Base-by-base conservation (phyloP, 768 basidiomycete species). In the Pilatotrama ljubarskyi region DNA sequence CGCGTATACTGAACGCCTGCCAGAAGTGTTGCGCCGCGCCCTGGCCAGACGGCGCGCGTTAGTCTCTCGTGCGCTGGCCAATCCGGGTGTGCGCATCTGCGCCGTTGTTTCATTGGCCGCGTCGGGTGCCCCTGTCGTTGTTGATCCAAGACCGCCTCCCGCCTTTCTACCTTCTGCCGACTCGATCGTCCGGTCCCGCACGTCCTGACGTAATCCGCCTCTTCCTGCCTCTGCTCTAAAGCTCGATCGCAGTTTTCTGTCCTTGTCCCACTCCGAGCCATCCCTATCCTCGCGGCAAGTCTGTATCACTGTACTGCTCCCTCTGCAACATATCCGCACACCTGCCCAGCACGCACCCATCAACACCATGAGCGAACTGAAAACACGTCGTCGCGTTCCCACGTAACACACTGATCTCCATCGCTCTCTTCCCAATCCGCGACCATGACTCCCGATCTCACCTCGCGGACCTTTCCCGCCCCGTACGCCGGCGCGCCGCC, bases 121-220 rank as follows among this genome's bases (percentile, higher is more conserved):
- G 40, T 29, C 22, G 48, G 15, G 5, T n/a, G 54, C 48, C 50
- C 49, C 57, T 51, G 49, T 58, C 29, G 51, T 42, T 32, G 47
- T 25, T 47, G 43, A 48, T 48, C 51, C 47, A 41, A 26, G 47
- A 20, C 47, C 48, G 41, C 26, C 46, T 24, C 41, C 50, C 20
- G 32, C 41, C 43, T 43, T 51, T 56, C 52, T 50, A 55, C 55
- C 51, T 62, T 50, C 51, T 52, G 51, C 57, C 48, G 41, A 17
- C 50, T 62, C 52, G 47, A 55, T 40, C 53, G 51, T 42, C 37
- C 47, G 51, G 37, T 47, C 36, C 41, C 51, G 42, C 43, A 40
- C 46, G 18, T 25, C 40, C 40, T 59, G 57, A 59, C 54, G 48
- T 59, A 56, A 55, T 59, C 53, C 32, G 29, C 14, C 41, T 51